Conservation (phyloP, 1,284 basidiomycete species). For the Abortiporus biennis region DNA sequence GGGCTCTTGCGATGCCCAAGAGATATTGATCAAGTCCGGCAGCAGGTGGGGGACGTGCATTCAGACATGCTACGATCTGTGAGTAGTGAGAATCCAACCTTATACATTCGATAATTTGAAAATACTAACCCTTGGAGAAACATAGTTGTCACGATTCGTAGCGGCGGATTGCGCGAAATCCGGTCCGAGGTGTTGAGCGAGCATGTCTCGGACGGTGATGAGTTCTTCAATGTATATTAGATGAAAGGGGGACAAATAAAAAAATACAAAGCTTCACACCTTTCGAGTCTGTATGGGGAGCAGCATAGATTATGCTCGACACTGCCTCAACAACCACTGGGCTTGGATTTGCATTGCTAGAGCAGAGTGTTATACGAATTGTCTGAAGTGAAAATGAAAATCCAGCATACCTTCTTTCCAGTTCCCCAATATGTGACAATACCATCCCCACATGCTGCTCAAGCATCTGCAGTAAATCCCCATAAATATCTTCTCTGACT, state of each 20-base stretch:
- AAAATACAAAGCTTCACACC: conserved; percentile 30
- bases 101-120: not conserved
- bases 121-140: conserved; percentile 44
- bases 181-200: conserved; percentile 49
- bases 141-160: conserved; percentile 45
- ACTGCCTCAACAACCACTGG: conserved; percentile 55
- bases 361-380: not conserved
- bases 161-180: conserved; percentile 51
- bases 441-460: conserved; percentile 62
- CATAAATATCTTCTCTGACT: conserved; percentile 55
- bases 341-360: conserved; percentile 33
- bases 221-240: conserved; percentile 41
- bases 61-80: conserved; percentile 46
- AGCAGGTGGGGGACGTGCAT: conserved; percentile 47
- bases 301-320: conserved; percentile 59
- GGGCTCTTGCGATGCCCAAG: conserved; percentile 42
- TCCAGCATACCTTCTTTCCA: conserved; percentile 42
- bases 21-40: conserved; percentile 51
- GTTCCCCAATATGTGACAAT: conserved; percentile 49
- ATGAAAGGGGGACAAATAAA: not conserved
- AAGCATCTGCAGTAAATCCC: conserved; percentile 55
- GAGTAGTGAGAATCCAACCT: not conserved
- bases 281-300: conserved; percentile 49
- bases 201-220: conserved; percentile 41
- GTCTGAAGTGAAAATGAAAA: not conserved